Evolutionary conservation across 352 stramenopile species (phyloP).

Genomic region (Plasmopara halstedii): DNA sequence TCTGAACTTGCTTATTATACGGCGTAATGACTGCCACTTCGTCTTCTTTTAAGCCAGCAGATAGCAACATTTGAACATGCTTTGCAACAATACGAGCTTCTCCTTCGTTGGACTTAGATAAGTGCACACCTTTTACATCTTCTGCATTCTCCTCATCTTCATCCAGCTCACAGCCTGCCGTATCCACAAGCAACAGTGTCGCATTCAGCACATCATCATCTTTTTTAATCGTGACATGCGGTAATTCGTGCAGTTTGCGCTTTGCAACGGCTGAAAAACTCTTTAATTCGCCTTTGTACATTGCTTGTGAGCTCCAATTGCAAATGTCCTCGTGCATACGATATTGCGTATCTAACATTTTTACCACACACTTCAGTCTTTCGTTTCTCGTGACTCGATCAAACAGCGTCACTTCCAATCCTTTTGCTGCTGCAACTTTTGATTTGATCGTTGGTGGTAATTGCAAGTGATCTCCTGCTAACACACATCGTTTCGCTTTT

Average conservation of each 20-base stretch:
- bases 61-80: slow-evolving; percentile 85
- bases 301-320: slow-evolving; percentile 90
- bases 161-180: slow-evolving; percentile 87
- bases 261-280: slow-evolving; percentile 70
- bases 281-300: slow-evolving; percentile 89
- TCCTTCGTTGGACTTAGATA: slow-evolving; percentile 74
- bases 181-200: slow-evolving; percentile 91
- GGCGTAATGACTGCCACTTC: slow-evolving; percentile 97
- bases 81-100: slow-evolving; percentile 67
- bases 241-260: slow-evolving; percentile 75
- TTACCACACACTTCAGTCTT: slow-evolving; percentile 47
- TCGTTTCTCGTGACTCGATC: slow-evolving; percentile 86
- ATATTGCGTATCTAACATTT: slow-evolving; percentile 96
- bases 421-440: slow-evolving; percentile 54
- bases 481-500: slow-evolving; percentile 81
- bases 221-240: slow-evolving; percentile 43
- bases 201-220: slow-evolving; percentile 62
- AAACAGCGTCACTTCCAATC: slow-evolving; percentile 93
- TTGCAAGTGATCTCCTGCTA: slow-evolving; percentile 95
- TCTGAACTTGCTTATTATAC: slow-evolving; percentile 97
- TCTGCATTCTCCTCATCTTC: slow-evolving; percentile 61
- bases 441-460: slow-evolving; percentile 96
- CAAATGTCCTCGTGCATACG: slow-evolving; percentile 95
- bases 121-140: slow-evolving; percentile 19
- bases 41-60: slow-evolving; percentile 70